Base-by-base conservation (phyloP, 1,284 basidiomycete species). In the Schizophyllum amplum region DNA sequence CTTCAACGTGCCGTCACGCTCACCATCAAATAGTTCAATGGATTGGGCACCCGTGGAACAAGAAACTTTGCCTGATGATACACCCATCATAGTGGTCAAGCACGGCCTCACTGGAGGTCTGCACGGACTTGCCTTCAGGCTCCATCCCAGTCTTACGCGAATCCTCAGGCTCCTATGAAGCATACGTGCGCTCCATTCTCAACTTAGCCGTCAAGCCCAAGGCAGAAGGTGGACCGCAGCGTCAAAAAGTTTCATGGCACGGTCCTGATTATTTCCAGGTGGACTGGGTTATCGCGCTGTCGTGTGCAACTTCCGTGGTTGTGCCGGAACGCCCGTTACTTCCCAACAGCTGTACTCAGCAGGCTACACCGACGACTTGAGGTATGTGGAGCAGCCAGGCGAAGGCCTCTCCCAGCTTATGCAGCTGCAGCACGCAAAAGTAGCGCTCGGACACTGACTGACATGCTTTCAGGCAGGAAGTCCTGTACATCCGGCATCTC, bases 61-160 rank as follows among this genome's bases (percentile, higher is more conserved):
- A 48, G 80, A 82, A 61, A 75, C 81, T 57, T 71, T 89, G 9
- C 70, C 74, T 24, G 76, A 83, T 22, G 81, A 87, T 59, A 80
- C 87, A 1, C 93, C 94, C 3, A 86, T 95, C 48, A 75, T 98
- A 53, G 83, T 94, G 11, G 86, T 94, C 9, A 75, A 87, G 60
- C 94, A 97, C 66, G 94, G 93, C 20, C 74, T 96, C 51, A 92
- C 92, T 5, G 94, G 94, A 67, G 93, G 88, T 84, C 63, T 57
- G 70, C 61, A 20, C 24, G 22, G 49, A 25, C 50, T 57, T 42
- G 20, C 25, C 47, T 25, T 23, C 4, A 21, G 11, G 51, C 51
- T 24, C 42, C 46, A 42, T 60, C 50, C 25, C 17, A n/a, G n/a
- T n/a, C 22, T 47, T 52, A 17, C 17, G 20, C 46, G 26, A 23